These are phyloP conservation scores for Senna siamea DNA, from an alignment of 306 rosid species.

Conservation along the genomic window DNA sequence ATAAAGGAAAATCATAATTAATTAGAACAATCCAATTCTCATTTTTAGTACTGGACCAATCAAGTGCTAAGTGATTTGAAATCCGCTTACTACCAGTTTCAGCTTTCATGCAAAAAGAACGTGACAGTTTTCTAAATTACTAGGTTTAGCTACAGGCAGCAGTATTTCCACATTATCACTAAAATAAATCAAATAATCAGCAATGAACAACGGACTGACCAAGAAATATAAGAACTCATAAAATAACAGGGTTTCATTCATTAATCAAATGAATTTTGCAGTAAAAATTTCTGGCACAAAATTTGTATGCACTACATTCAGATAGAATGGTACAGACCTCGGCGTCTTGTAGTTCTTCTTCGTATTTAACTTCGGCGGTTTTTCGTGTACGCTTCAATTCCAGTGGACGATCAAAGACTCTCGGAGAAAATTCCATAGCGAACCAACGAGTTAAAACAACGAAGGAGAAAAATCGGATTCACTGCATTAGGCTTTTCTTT, in stretches of 20 bases:
- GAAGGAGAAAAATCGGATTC: neutral
- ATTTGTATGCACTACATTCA: neutral
- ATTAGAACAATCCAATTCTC: neutral
- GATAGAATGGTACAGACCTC: slow-evolving; percentile 51
- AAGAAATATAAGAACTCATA: neutral
- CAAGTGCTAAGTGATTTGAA: too few relatives aligned
- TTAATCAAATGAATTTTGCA: neutral
- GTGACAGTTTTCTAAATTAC: too few relatives aligned
- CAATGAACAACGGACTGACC: neutral
- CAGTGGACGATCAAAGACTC: slow-evolving; percentile 59
- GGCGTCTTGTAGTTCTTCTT: slow-evolving; percentile 66
- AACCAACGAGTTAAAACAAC: neutral
- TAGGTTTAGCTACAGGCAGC: too few relatives aligned
- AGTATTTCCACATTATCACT: neutral
- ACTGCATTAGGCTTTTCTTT: neutral
- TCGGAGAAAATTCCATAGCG: slow-evolving; percentile 69
- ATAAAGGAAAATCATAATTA: too few relatives aligned
- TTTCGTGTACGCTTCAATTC: slow-evolving; percentile 63
- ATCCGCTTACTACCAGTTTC: too few relatives aligned
- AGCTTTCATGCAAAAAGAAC: too few relatives aligned
- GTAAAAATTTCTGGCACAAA: neutral
- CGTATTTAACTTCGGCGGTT: slow-evolving; percentile 63
- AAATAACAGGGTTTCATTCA: slow-evolving; percentile 4
- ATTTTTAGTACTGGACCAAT: too few relatives aligned
- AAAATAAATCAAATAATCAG: neutral